phyloP scores from a whole-genome alignment of 1,284 basidiomycete species.

The Cutaneotrichosporon dermatis region DNA sequence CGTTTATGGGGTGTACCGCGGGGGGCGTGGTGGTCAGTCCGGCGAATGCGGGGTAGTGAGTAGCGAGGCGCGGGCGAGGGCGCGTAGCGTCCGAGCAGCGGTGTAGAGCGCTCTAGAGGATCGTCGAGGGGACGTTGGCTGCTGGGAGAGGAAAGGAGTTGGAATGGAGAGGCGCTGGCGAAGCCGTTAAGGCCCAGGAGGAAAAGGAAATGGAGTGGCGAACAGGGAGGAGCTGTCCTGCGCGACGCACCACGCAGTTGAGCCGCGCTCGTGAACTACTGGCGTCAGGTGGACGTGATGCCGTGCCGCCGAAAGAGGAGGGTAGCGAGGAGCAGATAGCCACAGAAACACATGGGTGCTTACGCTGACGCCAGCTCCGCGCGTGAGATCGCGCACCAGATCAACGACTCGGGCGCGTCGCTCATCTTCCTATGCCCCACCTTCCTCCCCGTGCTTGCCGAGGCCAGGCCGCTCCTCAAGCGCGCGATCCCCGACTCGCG shows the following conservation, averaged over 20 bases:
- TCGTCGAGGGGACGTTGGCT: no score
- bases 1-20: conserved; percentile 54
- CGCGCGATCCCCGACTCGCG: conserved; percentile 9
- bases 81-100: no score
- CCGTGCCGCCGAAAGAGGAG: no score
- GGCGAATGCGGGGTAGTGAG: conserved; percentile 43
- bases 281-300: no score
- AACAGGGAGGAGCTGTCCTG: no score
- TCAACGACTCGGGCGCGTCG: conserved; percentile 55
- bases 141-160: not conserved
- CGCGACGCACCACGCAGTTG: no score
- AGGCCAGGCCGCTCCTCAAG: conserved; percentile 24
- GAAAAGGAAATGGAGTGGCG: no score
- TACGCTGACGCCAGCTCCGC: conserved; percentile 13
- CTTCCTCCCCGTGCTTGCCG: conserved; percentile 48
- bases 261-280: no score
- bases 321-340: no score
- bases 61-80: conserved; percentile 1
- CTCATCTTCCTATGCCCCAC: conserved; percentile 58
- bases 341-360: no score
- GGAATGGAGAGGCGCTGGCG: not conserved
- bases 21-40: conserved; percentile 35
- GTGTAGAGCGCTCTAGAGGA: no score
- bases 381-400: conserved; percentile 45
- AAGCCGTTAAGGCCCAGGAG: no score